Conservation (phyloP, 2,329 filamentous ascomycete species). For the Fusarium redolens region DNA sequence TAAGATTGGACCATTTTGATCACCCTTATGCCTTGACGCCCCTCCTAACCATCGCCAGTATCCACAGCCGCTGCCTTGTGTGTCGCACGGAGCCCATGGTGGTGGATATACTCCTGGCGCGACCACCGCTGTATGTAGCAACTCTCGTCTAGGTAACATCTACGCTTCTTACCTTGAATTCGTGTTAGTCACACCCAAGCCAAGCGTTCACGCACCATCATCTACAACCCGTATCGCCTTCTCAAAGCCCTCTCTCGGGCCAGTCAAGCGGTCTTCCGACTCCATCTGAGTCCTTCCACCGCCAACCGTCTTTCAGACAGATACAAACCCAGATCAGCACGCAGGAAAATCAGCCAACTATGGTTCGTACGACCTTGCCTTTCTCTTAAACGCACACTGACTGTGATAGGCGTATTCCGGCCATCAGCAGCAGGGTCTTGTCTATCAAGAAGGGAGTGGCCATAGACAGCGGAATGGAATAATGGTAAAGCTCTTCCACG, state of each 20-base stretch:
- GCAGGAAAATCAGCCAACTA: conserved; percentile 36
- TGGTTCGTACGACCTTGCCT: conserved; percentile 12
- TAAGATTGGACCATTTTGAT: too few species aligned
- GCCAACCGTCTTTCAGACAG: conserved; percentile 12
- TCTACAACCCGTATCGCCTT: conserved; percentile 28
- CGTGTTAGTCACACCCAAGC: conserved; percentile 31
- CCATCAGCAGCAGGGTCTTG: conserved; percentile 21
- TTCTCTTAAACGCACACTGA: neutral
- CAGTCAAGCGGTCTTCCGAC: conserved; percentile 15
- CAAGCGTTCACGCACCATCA: conserved; percentile 29
- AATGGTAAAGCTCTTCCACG: conserved; percentile 45
- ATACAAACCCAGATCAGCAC: conserved; percentile 24
- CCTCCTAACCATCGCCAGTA: too few species aligned
- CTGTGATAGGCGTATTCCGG: conserved; percentile 22
- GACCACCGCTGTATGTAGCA: conserved; percentile 31
- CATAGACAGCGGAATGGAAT: conserved; percentile 36
- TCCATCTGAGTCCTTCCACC: conserved; percentile 4
- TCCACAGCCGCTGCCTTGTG: conserved; percentile 2
- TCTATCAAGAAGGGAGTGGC: conserved; percentile 31
- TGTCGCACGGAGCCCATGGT: conserved; percentile 35
- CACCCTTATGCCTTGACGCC: too few species aligned
- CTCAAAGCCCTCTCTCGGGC: conserved; percentile 29
- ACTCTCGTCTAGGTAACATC: neutral
- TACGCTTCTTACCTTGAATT: neutral
- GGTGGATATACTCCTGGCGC: conserved; percentile 39